These are phyloP conservation scores for Angomonas desouzai DNA, from an alignment of 208 protist genomes.

Conservation along the genomic window DNA sequence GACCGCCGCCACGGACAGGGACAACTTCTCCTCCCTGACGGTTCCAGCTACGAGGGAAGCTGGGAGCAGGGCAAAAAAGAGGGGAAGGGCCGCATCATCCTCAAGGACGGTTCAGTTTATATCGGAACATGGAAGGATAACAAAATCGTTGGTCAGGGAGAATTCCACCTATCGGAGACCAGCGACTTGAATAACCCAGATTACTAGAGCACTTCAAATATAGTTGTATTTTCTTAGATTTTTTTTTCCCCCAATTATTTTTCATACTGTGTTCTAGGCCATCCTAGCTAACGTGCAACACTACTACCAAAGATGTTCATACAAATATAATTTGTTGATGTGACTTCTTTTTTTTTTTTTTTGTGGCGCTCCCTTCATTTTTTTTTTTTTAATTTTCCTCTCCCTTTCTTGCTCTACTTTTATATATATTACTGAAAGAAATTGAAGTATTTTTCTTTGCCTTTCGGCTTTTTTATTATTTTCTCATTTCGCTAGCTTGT, in stretches of 20 bases:
- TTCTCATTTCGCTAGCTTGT: not conserved
- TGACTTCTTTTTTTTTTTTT: constrained; percentile 27
- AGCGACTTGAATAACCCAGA: constrained; percentile 91
- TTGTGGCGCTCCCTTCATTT: constrained; percentile 2
- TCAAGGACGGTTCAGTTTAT: constrained; percentile 87
- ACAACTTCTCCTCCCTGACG: constrained; percentile 72
- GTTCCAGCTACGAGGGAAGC: constrained; percentile 83
- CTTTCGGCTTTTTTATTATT: not conserved
- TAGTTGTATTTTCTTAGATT: constrained; percentile 9
- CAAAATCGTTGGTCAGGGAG: constrained; percentile 80
- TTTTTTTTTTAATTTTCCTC: constrained; percentile 3
- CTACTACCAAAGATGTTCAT: not conserved
- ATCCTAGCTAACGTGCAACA: not conserved
- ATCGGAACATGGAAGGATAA: constrained; percentile 89
- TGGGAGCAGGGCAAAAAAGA: constrained; percentile 89
- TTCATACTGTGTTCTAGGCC: not conserved
- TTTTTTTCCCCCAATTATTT: not conserved
- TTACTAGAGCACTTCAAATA: constrained; percentile 41
- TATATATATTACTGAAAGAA: not conserved
- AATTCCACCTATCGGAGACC: constrained; percentile 83
- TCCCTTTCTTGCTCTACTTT: constrained; percentile 12
- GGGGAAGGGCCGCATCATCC: constrained; percentile 83
- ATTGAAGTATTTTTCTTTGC: not conserved
- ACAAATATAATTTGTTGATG: constrained; percentile 10
- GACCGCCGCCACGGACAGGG: constrained; percentile 83